Evolutionary conservation across 495 filamentous ascomycete genomes (phyloP).

Genomic region (Annulohypoxylon maeteangense): DNA sequence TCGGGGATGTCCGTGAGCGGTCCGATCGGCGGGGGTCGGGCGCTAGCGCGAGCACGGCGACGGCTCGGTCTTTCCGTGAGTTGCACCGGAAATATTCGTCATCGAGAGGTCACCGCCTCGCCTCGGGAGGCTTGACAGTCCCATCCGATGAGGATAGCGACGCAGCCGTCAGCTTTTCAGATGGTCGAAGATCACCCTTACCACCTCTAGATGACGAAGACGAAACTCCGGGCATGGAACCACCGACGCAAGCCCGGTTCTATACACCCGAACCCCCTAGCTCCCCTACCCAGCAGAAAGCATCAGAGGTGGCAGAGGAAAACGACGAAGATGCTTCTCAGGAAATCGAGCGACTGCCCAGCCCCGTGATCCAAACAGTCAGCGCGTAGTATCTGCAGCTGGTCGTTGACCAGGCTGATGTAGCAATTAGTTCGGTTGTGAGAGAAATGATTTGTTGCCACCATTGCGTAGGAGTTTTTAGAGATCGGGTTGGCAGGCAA

Average conservation of each 20-base stretch:
- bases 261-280: conserved; percentile 57
- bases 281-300: conserved; percentile 45
- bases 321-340: conserved; percentile 36
- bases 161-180: conserved; percentile 65
- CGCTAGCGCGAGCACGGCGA: conserved; percentile 66
- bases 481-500: conserved; percentile 21
- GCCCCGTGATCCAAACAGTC: conserved; percentile 54
- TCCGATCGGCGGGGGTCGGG: conserved; percentile 61
- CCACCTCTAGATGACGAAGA: conserved; percentile 61
- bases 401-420: conserved; percentile 3
- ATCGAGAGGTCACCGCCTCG: conserved; percentile 50
- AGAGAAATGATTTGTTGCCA: conserved; percentile 20
- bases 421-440: conserved; percentile 24
- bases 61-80: conserved; percentile 65
- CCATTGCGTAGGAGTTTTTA: conserved; percentile 39
- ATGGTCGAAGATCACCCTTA: conserved; percentile 64
- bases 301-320: conserved; percentile 31
- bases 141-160: conserved; percentile 67
- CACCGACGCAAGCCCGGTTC: conserved; percentile 50
- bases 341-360: conserved; percentile 48
- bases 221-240: conserved; percentile 24
- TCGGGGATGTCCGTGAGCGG: conserved; percentile 46
- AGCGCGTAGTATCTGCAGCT: conserved; percentile 44
- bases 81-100: conserved; percentile 63
- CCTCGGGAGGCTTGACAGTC: conserved; percentile 49